Evolutionary conservation across 2,329 filamentous ascomycete genomes (phyloP).

Genomic region (Didymella glomerata): DNA sequence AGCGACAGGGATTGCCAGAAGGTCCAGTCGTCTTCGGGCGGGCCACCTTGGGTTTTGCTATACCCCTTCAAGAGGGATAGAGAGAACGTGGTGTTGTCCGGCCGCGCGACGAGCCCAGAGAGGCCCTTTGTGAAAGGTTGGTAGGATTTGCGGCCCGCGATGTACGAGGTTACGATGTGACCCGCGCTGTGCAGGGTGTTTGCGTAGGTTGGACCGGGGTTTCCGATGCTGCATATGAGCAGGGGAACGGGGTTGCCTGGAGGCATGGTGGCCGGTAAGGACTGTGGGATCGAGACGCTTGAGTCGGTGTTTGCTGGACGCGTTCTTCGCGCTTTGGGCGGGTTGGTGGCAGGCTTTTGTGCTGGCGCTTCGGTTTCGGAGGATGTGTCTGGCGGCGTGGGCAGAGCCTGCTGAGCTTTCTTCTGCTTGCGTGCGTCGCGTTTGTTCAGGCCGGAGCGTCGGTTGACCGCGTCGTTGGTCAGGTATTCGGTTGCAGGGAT

Average conservation of each 20-base stretch:
- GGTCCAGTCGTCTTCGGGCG: constrained; percentile 59
- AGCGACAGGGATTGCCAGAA: constrained; percentile 77
- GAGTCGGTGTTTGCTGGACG: neutral
- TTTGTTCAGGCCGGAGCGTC: constrained; percentile 22
- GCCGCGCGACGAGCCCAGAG: constrained; percentile 41
- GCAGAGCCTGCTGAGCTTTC: constrained; percentile 28
- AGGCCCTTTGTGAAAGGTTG: constrained; percentile 42
- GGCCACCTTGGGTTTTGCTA: constrained; percentile 16
- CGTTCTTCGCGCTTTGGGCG: constrained; percentile 17
- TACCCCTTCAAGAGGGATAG: constrained; percentile 58
- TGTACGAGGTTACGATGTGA: constrained; percentile 72
- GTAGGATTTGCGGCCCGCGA: constrained; percentile 38
- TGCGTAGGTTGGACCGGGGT: constrained; percentile 72
- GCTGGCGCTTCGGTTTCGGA: constrained; percentile 23
- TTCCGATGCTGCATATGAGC: constrained; percentile 87
- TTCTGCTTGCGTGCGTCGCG: constrained; percentile 34
- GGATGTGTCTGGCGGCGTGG: constrained; percentile 33
- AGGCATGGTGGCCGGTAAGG: constrained; percentile 32
- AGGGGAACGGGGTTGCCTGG: constrained; percentile 57
- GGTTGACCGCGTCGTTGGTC: constrained; percentile 19
- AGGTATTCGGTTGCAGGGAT: constrained; percentile 24
- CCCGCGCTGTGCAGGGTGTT: constrained; percentile 87
- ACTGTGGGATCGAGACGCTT: constrained; percentile 8
- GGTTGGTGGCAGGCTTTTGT: constrained; percentile 30
- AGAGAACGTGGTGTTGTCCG: constrained; percentile 43